Base-by-base conservation (phyloP, 129 eudicot genomes). In the Flaveria robusta region DNA sequence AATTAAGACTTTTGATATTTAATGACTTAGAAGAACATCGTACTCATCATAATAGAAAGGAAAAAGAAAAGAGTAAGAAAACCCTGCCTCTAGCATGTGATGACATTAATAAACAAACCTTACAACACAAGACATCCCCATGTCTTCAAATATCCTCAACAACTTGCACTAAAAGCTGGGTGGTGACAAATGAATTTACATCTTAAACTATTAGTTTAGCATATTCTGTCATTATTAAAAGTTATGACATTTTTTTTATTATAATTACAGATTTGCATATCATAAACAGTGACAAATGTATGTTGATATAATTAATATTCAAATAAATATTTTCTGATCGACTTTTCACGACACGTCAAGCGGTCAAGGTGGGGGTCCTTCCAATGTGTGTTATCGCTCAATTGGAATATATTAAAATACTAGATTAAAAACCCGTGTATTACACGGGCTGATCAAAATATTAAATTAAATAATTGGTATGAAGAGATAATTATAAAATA, bases 71-170 rank as follows among this genome's bases (percentile, higher is more conserved):
- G 39, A 34, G 39, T 5, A 34, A 27, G 8, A 14, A 39, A 16
- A 55, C 54, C 16, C 71, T 47, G 16, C 55, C 56, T 52, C 13
- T 52, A 68, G 58, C 81, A 77, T 55, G 74, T 77, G 81, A 77
- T 5, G 49, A 34, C 69, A 55, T 69, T 68, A 59, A 78, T 70
- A 34, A 31, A 60, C 72, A 60, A 60, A 37, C 42, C 71, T 47
- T 70, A 70, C 20, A 78, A 60, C 66, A 78, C 51, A 78, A 78
- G 72, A 54, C 56, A 71, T 56, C 59, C 69, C 18, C 46, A 65
- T 65, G 72, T 47, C 37, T 66, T 59, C 63, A 47, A 59, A 34
- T 56, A 43, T 70, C 45, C 71, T 59, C 82, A 62, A 34, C 72
- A 59, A 60, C 65, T 66, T 66, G 73, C 74, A 76, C 27, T 26